Conservation (phyloP, 2,329 filamentous ascomycete species). For the Sordariomycetes sp. region DNA sequence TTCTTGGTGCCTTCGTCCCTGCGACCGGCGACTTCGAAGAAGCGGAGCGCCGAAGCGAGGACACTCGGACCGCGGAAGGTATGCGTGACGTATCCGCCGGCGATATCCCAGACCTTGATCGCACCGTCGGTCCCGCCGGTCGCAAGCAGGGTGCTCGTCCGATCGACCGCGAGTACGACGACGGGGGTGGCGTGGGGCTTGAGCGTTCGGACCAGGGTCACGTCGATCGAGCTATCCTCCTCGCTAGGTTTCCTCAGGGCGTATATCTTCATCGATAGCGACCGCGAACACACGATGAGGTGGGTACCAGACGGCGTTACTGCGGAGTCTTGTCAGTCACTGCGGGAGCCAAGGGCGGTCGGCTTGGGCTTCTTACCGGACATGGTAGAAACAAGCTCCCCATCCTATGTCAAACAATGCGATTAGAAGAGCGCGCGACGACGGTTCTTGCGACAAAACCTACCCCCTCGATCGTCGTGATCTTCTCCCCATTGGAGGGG, state of each 20-base stretch:
- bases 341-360: not conserved
- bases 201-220: conserved; percentile 61
- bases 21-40: conserved; percentile 61
- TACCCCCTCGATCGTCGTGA: conserved; percentile 81
- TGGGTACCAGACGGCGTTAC: conserved; percentile 83
- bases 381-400: conserved; percentile 66
- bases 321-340: conserved; percentile 18
- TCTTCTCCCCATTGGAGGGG: conserved; percentile 65
- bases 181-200: conserved; percentile 89
- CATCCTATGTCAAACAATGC: conserved; percentile 40
- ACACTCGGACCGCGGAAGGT: conserved; percentile 90
- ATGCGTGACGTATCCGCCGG: conserved; percentile 81
- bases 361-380: conserved; percentile 29
- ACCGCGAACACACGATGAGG: conserved; percentile 82
- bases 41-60: conserved; percentile 78
- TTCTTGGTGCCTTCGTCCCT: conserved; percentile 24
- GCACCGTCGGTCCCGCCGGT: conserved; percentile 88
- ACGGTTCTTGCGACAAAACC: conserved; percentile 9
- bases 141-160: conserved; percentile 77
- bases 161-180: conserved; percentile 67
- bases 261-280: conserved; percentile 91
- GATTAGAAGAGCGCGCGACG: conserved; percentile 10
- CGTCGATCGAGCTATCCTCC: conserved; percentile 43
- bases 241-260: conserved; percentile 44
- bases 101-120: conserved; percentile 95